Conservation (phyloP, 2,329 filamentous ascomycete genomes). For the Microcyclospora tardicrescens region DNA sequence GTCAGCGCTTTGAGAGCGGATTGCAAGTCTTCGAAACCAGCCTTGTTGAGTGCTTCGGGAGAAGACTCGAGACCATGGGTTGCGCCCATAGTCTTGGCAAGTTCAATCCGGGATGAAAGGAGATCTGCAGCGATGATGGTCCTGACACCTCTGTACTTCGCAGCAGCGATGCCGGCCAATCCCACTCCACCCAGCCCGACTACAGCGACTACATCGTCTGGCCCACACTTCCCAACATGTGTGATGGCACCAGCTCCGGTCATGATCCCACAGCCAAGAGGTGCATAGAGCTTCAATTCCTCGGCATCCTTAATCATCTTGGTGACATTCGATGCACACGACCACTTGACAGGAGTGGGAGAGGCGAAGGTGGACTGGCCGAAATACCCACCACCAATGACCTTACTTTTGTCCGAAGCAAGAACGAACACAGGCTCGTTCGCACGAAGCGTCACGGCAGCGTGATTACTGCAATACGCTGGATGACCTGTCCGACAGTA, state of each 20-base stretch:
- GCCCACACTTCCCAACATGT: conserved; percentile 21
- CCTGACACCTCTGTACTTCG: conserved; percentile 18
- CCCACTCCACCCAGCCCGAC: conserved; percentile 32
- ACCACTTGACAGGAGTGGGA: conserved; percentile 18
- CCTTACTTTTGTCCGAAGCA: conserved; percentile 6
- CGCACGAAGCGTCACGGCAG: conserved; percentile 18
- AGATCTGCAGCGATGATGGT: conserved; percentile 36
- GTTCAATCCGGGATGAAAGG: conserved; percentile 27
- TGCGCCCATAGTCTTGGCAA: conserved; percentile 35
- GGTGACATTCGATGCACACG: conserved; percentile 17
- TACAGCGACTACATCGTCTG: conserved; percentile 22
- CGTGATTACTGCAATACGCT: conserved; percentile 34
- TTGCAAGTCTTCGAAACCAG: conserved; percentile 1
- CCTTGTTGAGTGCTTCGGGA: conserved; percentile 11
- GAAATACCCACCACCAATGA: conserved; percentile 23
- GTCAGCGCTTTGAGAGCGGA: conserved; percentile 16
- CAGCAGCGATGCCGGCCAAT: conserved; percentile 28
- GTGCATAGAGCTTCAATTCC: conserved; percentile 24
- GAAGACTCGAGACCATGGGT: conserved; percentile 15
- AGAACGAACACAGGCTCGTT: conserved; percentile 13
- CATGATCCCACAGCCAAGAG: conserved; percentile 32
- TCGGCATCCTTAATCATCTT: conserved; percentile 9
- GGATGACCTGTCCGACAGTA: conserved; percentile 32
- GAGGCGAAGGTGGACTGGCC: conserved; percentile 27
- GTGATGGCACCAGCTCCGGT: conserved; percentile 33